Evolutionary conservation across 768 basidiomycete genomes (phyloP).

Genomic region (Lenzites betulinus): DNA sequence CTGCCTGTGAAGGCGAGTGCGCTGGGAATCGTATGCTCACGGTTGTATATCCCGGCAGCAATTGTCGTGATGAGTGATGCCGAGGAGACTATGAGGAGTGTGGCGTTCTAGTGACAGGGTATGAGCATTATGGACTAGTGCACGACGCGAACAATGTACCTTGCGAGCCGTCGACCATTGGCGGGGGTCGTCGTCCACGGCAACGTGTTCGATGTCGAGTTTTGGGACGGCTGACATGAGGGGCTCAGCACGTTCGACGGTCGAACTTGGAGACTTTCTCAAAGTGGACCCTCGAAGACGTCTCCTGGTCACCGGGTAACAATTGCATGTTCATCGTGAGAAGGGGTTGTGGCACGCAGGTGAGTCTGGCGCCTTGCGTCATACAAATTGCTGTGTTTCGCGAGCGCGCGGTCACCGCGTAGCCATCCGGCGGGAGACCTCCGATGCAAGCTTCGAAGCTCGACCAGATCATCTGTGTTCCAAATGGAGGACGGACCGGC

Average conservation of each 20-base stretch:
- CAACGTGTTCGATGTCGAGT: conserved; percentile 28
- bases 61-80: conserved; percentile 61
- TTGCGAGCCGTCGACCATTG: conserved; percentile 26
- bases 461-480: too few species aligned
- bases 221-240: not conserved
- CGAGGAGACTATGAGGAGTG: conserved; percentile 48
- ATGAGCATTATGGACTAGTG: not conserved
- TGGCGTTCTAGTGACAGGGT: conserved; percentile 28
- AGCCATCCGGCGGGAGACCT: not conserved
- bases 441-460: not conserved
- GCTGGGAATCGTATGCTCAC: conserved; percentile 32
- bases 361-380: not conserved
- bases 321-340: not conserved
- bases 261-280: not conserved
- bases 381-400: not conserved
- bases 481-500: not conserved
- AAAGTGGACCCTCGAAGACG: not conserved
- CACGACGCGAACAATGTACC: conserved; percentile 2
- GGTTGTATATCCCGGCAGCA: conserved; percentile 61
- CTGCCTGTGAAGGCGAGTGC: not conserved
- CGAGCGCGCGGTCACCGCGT: too few species aligned
- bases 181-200: conserved; percentile 27
- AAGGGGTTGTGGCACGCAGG: not conserved
- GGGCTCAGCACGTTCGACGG: not conserved
- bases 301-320: not conserved